Base-by-base conservation (phyloP, 176 grass and related monocot species). In the Oryza punctata region DNA sequence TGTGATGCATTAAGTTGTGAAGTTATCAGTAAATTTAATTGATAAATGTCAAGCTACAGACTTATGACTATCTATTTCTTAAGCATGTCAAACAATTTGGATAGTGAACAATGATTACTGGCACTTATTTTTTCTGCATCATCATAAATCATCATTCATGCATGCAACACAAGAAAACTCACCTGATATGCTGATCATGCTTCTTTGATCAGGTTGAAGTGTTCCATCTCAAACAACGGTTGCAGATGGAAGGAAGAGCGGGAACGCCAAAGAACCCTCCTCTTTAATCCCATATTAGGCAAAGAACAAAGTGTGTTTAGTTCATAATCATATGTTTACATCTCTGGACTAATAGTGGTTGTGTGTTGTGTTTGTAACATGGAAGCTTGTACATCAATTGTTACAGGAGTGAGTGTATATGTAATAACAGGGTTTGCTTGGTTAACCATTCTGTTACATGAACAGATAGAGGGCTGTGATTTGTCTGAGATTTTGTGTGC, bases 161-260 rank as follows among this genome's bases (percentile, higher is more conserved):
- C 16, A 23, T 66, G 10, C 11, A 67, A 54, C 46, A 59, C 15
- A 47, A 60, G 16, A 40, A 72, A 72, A 60, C 46, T 46, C 66
- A 30, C 12, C 61, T 87, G 44, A 70, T 28, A 69, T 81, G 16
- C 16, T 80, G 38, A 41, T 64, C 49, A 27, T 85, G 32, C 40
- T 73, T 78, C 40, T 73, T 81, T 82, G 21, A n/a, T 46, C 85
- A 99, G 93, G 87, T 94, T 40, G 97, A 99, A 90, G 85, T 88
- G 69, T 94, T 92, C 88, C 91, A 94, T 87, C 84, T 94, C 63
- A 99, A 96, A 78, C 91, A 96, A 78, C 90, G 96, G 80, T 73
- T 93, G 49, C 89, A 99, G 30, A 90, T 52, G 21, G 93, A 94
- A 29, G 86, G 88, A 30, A 89, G 93, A 87, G 80, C 89, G 14